Conservation (phyloP, 768 basidiomycete genomes). For the Xerocomellus amylosporus region DNA sequence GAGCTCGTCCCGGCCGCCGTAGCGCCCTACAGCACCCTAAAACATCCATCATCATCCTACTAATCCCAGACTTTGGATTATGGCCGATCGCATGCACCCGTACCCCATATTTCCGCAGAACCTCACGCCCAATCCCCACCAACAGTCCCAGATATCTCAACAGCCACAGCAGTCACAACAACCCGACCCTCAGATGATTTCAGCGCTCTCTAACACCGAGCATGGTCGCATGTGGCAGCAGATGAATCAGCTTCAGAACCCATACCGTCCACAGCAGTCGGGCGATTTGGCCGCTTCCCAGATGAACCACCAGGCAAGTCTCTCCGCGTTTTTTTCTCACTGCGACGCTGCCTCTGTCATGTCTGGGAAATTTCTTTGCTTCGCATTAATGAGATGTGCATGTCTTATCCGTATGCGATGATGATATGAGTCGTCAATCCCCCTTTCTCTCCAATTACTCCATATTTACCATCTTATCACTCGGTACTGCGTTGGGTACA, state of each 20-base stretch:
- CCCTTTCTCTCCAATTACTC: conserved; percentile 10
- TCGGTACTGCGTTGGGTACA: neutral
- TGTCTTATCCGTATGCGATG: conserved; percentile 12
- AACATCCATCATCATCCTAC: conserved; percentile 30
- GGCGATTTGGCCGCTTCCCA: conserved; percentile 40
- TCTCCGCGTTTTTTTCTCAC: conserved; percentile 14
- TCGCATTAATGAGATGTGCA: conserved; percentile 12
- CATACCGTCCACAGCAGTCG: conserved; percentile 42
- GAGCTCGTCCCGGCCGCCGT: conserved; percentile 24
- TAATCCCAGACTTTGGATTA: conserved; percentile 38
- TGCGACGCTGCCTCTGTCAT: neutral
- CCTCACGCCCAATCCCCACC: conserved; percentile 44
- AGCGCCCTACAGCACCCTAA: conserved; percentile 26
- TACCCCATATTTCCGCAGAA: conserved; percentile 53
- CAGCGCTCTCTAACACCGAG: conserved; percentile 48
- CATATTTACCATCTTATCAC: conserved; percentile 17
- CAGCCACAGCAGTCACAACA: conserved; percentile 45
- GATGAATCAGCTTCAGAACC: conserved; percentile 45
- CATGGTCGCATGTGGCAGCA: conserved; percentile 57
- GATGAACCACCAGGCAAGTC: conserved; percentile 48
- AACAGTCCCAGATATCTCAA: conserved; percentile 42
- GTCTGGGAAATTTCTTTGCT: conserved; percentile 17
- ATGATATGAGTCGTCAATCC: conserved; percentile 18
- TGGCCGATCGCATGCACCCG: conserved; percentile 61
- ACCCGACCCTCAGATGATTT: conserved; percentile 37